Percentiles rank a stretch among this genome's conserved stretches.
Evolutionary conservation across 106 monocot genomes (phyloP).

Genomic region (Dioscorea alata): DNA sequence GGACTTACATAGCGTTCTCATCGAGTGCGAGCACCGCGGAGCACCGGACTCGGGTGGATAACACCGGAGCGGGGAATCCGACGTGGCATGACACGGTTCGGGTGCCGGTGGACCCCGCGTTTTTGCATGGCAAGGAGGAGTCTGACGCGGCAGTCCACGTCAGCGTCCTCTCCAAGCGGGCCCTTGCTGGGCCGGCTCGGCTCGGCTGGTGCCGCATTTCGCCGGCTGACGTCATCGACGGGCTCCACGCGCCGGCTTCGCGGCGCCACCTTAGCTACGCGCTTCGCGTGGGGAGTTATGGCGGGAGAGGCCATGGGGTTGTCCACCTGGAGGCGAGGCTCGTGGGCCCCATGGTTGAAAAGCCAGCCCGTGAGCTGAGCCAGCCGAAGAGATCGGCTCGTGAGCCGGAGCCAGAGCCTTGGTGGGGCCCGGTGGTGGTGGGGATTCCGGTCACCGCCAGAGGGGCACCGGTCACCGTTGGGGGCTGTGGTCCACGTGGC

Average conservation of each 20-base stretch:
- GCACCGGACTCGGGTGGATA: conserved; percentile 16
- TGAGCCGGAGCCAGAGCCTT: neutral
- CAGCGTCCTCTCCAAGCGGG: conserved; percentile 6
- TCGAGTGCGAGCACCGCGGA: neutral
- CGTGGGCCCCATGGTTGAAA: neutral
- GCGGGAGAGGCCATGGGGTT: conserved; percentile 15
- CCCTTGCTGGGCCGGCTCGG: conserved; percentile 1
- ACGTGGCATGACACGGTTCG: conserved; percentile 15
- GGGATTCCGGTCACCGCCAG: conserved; percentile 11
- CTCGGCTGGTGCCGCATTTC: conserved; percentile 15
- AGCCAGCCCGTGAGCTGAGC: neutral
- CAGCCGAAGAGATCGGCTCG: neutral
- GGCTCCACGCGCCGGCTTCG: conserved; percentile 1
- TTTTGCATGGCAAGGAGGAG: neutral
- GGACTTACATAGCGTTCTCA: conserved; percentile 16
- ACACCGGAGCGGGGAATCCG: conserved; percentile 3
- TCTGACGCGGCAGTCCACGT: conserved; percentile 8
- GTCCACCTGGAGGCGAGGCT: conserved; percentile 11
- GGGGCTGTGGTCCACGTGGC: neutral
- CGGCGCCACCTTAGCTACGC: conserved; percentile 24
- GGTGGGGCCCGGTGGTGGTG: conserved; percentile 11
- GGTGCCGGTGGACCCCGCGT: conserved; percentile 11
- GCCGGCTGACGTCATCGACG: conserved; percentile 20
- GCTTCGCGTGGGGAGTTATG: conserved; percentile 2
- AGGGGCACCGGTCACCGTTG: neutral